Evolutionary conservation across 352 stramenopile genomes (phyloP).

Genomic region (Pythium dissotocum): DNA sequence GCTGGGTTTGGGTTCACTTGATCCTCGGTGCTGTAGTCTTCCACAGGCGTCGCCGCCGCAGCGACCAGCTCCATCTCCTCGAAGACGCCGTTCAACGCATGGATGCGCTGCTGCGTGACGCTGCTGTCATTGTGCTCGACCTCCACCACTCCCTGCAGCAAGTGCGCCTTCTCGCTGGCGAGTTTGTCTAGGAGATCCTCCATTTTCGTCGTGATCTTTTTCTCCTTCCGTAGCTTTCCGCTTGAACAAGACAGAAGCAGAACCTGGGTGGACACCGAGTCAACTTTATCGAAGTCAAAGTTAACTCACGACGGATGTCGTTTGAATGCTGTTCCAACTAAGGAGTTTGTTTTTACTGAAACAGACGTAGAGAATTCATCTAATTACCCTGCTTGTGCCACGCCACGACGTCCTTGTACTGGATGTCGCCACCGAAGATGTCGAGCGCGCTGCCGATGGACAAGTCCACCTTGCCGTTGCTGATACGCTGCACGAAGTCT

Average conservation of each 20-base stretch:
- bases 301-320: slow-evolving; percentile 2
- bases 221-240: neutral
- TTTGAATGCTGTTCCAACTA: neutral
- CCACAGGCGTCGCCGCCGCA: slow-evolving; percentile 30
- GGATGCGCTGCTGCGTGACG: slow-evolving; percentile 22
- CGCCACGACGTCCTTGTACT: slow-evolving; percentile 92
- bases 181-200: slow-evolving; percentile 49
- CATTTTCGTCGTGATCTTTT: slow-evolving; percentile 32
- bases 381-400: slow-evolving; percentile 70
- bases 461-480: slow-evolving; percentile 94
- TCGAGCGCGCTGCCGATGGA: slow-evolving; percentile 98
- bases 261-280: neutral
- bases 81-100: slow-evolving; percentile 38
- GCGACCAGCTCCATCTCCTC: slow-evolving; percentile 65
- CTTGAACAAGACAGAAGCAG: neutral
- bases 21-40: neutral
- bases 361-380: slow-evolving; percentile 1
- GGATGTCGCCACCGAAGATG: slow-evolving; percentile 95
- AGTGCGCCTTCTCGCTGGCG: slow-evolving; percentile 38
- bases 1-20: slow-evolving; percentile 31
- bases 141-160: slow-evolving; percentile 37
- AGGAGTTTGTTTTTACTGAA: slow-evolving; percentile 4
- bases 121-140: slow-evolving; percentile 28
- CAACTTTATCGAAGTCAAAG: neutral
- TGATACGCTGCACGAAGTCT: slow-evolving; percentile 92